phyloP scores from a whole-genome alignment of 129 eudicot genomes.

The Dittrichia graveolens region DNA sequence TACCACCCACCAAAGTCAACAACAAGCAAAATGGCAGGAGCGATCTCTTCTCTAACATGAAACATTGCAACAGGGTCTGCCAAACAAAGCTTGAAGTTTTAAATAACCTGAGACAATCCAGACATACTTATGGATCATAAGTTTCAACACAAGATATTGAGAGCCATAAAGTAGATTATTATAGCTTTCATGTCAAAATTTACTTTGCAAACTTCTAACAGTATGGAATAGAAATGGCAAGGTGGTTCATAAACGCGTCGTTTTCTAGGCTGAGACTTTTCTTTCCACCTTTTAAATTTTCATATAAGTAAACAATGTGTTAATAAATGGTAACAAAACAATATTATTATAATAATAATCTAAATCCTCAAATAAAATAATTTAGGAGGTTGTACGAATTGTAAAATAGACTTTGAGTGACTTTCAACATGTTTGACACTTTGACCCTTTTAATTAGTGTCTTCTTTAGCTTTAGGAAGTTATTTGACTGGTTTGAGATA shows the following conservation, averaged over 20 bases:
- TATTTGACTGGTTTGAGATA: slow-evolving; percentile 2
- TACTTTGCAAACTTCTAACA: slow-evolving; percentile 7
- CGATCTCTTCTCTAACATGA: slow-evolving; percentile 83
- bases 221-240: neutral
- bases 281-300: neutral
- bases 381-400: neutral
- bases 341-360: neutral
- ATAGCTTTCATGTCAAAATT: slow-evolving; percentile 10
- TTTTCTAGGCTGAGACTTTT: neutral
- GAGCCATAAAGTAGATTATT: slow-evolving; percentile 2
- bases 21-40: slow-evolving; percentile 84
- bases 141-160: neutral
- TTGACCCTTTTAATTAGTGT: too few relatives aligned
- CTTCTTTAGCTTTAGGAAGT: slow-evolving; percentile 2
- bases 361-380: neutral
- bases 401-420: neutral
- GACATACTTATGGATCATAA: slow-evolving; percentile 24
- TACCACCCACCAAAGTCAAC: slow-evolving; percentile 99
- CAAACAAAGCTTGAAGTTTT: slow-evolving; percentile 93
- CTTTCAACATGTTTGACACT: neutral
- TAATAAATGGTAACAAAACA: neutral
- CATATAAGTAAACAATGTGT: neutral
- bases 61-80: slow-evolving; percentile 99
- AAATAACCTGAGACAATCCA: slow-evolving; percentile 69
- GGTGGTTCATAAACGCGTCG: neutral